Evolutionary conservation across 2,329 filamentous ascomycete genomes (phyloP), one percentile per base, ranked within the genome.

Genomic region (Coleophoma crateriformis): DNA sequence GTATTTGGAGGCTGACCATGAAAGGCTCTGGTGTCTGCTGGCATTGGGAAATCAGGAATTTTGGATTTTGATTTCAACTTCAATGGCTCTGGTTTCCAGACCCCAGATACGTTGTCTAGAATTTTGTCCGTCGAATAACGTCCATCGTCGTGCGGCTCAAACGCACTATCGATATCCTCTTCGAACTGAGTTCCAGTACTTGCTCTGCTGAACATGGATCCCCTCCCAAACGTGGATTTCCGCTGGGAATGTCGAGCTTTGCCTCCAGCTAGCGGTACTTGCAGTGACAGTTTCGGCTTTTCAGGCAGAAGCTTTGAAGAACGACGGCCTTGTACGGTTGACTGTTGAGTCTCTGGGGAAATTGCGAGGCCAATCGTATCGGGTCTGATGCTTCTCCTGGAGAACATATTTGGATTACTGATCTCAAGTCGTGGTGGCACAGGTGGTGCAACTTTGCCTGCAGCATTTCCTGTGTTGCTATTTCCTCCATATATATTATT

Each of bases 101-200:
- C 27, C 8, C 41, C 41, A 1, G 35, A n/a, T 38, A 17, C 35
- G 12, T 38, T 38, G 35, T 15, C 50, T 49, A 12, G 54, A 50
- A 41, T 52, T 48, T n/a, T 52, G 49, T 50, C 48, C 53, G 33
- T 54, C 50, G 12, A 38, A 49, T 46, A 32, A 22, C 45, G n/a
- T 47, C 48, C 34, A 17, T 38, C 35, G 15, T 38, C 35, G 35
- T 38, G 14, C 15, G 15, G 14, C 35, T 38, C 35, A 17, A 38
- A 38, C 13, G 48, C 47, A 33, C 39, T 46, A 7, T 54, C 54
- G 35, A 53, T 43, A 43, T 64, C 63, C 37, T 64, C 61, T 48
- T 65, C 63, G 40, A 65, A 65, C 34, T 62, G 57, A n/a, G 63
- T 65, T 27, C 50, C 53, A 22, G 55, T 53, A 39, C 63, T 65